Conservation (phyloP, 495 filamentous ascomycete species). For the Annulohypoxylon stygium region DNA sequence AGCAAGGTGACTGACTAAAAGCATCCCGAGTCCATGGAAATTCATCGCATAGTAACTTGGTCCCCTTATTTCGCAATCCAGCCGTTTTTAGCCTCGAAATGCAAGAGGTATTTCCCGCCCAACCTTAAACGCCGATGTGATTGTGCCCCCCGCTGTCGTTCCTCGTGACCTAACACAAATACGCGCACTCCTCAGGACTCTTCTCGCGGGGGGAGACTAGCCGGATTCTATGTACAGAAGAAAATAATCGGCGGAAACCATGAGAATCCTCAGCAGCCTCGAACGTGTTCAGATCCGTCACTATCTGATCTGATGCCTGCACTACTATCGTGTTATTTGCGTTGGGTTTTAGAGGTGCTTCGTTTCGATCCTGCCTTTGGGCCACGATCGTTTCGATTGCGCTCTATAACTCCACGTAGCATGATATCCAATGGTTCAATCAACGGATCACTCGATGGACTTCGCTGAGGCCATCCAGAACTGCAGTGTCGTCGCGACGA, state of each 20-base stretch:
- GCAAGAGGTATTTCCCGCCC: constrained; percentile 42
- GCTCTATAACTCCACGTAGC: neutral
- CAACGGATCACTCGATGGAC: neutral
- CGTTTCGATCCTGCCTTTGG: neutral
- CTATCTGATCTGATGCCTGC: neutral
- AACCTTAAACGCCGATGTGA: constrained; percentile 30
- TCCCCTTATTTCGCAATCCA: neutral
- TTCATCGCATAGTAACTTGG: neutral
- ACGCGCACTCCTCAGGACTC: neutral
- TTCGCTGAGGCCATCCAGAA: neutral
- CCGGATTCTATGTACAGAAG: constrained; percentile 42
- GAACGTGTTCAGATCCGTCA: neutral
- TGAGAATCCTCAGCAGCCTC: constrained; percentile 3
- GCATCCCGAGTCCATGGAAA: neutral
- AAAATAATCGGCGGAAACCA: constrained; percentile 12
- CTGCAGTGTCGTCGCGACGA: neutral
- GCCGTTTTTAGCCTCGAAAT: constrained; percentile 23
- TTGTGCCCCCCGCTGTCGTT: neutral
- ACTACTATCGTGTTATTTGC: constrained; percentile 2
- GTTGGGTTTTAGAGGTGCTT: neutral
- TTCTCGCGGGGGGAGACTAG: constrained; percentile 4
- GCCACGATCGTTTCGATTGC: constrained; percentile 6
- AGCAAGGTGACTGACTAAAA: constrained; percentile 1
- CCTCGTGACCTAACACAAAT: constrained; percentile 10
- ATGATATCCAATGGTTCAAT: neutral